Evolutionary conservation across 2,329 filamentous ascomycete species (phyloP).

Genomic region (Nemania serpens): DNA sequence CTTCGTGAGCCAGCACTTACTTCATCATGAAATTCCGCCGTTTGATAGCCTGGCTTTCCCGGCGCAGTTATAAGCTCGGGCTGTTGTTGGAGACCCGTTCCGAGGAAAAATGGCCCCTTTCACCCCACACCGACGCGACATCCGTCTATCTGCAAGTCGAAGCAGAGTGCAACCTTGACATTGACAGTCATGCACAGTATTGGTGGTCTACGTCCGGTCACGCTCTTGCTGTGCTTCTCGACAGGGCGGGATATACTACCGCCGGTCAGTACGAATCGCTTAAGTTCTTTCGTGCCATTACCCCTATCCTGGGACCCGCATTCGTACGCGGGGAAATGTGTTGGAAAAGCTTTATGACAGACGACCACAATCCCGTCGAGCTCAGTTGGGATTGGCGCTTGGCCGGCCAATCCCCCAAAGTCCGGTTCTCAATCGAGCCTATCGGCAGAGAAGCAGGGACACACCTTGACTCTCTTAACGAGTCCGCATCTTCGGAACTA

Average conservation of each 20-base stretch:
- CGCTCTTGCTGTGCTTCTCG: slow-evolving; percentile 4
- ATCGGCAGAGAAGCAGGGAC: neutral
- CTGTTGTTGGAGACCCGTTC: too few relatives aligned
- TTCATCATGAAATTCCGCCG: too few relatives aligned
- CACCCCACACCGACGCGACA: too few relatives aligned
- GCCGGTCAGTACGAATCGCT: neutral
- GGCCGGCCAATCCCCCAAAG: slow-evolving; percentile 5
- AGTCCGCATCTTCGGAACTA: too few relatives aligned
- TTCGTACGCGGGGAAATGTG: neutral
- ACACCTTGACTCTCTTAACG: too few relatives aligned
- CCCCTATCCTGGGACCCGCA: slow-evolving; percentile 20
- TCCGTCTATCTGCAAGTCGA: too few relatives aligned
- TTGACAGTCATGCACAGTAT: too few relatives aligned
- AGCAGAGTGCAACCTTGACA: too few relatives aligned
- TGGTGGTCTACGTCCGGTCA: slow-evolving; percentile 1
- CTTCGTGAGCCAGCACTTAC: too few relatives aligned
- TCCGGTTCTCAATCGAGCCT: slow-evolving; percentile 22
- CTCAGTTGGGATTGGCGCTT: slow-evolving; percentile 23
- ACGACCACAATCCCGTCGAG: slow-evolving; percentile 12
- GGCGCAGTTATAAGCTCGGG: too few relatives aligned
- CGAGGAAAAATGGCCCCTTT: too few relatives aligned
- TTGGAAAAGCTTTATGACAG: slow-evolving; percentile 13
- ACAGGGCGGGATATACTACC: neutral
- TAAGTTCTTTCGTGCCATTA: slow-evolving; percentile 23
- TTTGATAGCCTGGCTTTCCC: too few relatives aligned